Evolutionary conservation across 805 yeast genomes (phyloP), one percentile per base, ranked within the genome.

Genomic region (Kodamaea kakaduensis): DNA sequence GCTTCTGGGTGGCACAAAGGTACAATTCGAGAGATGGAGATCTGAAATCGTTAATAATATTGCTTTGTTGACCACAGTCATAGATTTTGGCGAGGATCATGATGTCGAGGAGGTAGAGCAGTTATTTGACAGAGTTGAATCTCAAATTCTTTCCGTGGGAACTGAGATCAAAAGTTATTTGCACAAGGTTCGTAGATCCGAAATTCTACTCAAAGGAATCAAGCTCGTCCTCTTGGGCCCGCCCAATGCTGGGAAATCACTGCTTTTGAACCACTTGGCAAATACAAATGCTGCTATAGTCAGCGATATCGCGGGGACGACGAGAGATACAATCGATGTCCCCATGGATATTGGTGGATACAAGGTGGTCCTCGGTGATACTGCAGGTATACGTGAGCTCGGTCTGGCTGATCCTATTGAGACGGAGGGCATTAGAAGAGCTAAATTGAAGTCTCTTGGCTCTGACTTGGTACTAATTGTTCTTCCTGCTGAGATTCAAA

Each of bases 171-270:
- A 49, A 0, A 38, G 51, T 9, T 75, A 72, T 44, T 47, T 77
- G 16, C 31, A 43, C 1, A 75, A 67, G 47, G 73, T 81, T 4
- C 64, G 66, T 25, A 61, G 76, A 36, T 73, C 86, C 0, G 84
- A 79, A 45, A 62, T 89, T 1, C 56, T 90, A 10, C 57, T 81
- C 25, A 67, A 72, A 16, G 98, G 98, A 1, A 77, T 90, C 18
- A 76, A 75, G 38, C 49, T 89, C 17, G 77, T 81, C 0, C 61
- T 93, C 7, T 45, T 89, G 9, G 98, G 98, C 0, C 93, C 95
- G 5, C 96, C 98, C 1, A 93, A 93, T 57, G 96, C 96, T 1
- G 98, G 98, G 0, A 93, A 93, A 54, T 88, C 96, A 3, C 85
- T 96, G 1, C 59, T 93, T 8, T 58, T 93, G 34, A 93, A 93